Evolutionary conservation across 495 filamentous ascomycete species (phyloP), one percentile per base, ranked within the genome.

Genomic region (Penicillium mononematosum): DNA sequence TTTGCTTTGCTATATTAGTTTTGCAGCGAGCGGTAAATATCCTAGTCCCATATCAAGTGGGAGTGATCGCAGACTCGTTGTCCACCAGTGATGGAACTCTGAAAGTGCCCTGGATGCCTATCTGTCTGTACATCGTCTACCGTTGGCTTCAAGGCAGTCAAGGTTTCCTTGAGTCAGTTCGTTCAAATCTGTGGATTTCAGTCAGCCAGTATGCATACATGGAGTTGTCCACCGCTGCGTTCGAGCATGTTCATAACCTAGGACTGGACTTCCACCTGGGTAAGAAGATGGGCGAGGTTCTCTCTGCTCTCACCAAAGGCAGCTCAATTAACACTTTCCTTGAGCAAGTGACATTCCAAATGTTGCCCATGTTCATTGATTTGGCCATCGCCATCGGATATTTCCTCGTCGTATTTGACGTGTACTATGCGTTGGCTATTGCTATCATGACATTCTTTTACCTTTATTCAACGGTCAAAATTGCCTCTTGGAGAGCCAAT

Each of bases 231-330:
- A 88, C 86, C 1, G 88, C 91, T n/a, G 83, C 88, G 5, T 94
- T 96, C 60, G 88, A 92, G 66, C 91, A 96, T 67, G 89, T 94
- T 19, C 90, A 93, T 68, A 82, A 81, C 42, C 81, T 96, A 12
- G 90, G 87, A 66, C 74, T 94, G 58, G 91, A 95, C 62, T 96
- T 93, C 61, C 91, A 96, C 70, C 80, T 92, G 6, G 85, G 86
- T 55, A 96, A 95, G 70, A 85, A 87, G 62, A 93, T 88, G 3
- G 91, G 91, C 38, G 91, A 95, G 67, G 88, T 94, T 8, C 74
- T 92, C 27, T 91, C 87, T 16, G 91, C 90, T 0, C 74, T 96
- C 44, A 92, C 86, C 71, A 94, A 95, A 62, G 90, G 89, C 51
- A 86, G 80, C 49, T 85, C 89, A 1, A 89, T 96, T 75, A 95